Base-by-base conservation (phyloP, 2,329 filamentous ascomycete species). In the Calonectria henricotiae region DNA sequence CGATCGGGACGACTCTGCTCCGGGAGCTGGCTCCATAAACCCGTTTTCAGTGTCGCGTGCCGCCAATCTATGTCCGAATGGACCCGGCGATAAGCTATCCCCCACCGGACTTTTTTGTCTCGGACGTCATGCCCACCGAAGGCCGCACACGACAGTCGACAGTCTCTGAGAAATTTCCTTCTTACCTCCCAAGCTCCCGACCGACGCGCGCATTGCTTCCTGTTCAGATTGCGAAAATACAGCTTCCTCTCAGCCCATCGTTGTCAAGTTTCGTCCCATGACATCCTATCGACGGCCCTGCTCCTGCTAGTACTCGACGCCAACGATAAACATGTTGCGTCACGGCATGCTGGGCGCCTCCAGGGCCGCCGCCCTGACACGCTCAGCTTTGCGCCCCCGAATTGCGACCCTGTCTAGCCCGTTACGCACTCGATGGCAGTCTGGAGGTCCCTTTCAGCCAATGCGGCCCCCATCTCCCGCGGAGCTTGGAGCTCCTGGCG, bases 401-500 rank as follows among this genome's bases (percentile, higher is more conserved):
- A 35, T 80, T 82, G 41, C 84, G 84, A 71, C 92, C 90, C 79
- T 85, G 89, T 71, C 89, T 89, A n/a, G 20, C n/a, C 30, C 67
- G 13, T 20, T 68, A 46, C 67, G 69, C 54, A 78, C 79, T 67
- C 74, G 74, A 68, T 68, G 81, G 65, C 81, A 81, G 69, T 79
- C 78, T 35, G 76, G 79, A 41, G 76, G 76, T 8, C 85, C 85
- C 70, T 94, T 91, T 79, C 86, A 91, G 73, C 89, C 91, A 15
- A 89, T 95, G 75, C 87, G 89, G 0, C 95, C 95, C 6, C 95
- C 95, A 0, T 90, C 93, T 5, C 95, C 95, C 6, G 89, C 88
- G 70, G 93, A 93, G 43, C 88, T 98, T 35, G 94, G 94, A 62
- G 90, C 89, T 65, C 92, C 95, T 0, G 86, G 85, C 23, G 86